Percentiles rank a stretch among this genome's conserved stretches.
These are phyloP conservation scores for Starmerella sirachaensis DNA, from an alignment of 805 yeast genomes.

Conservation along the genomic window DNA sequence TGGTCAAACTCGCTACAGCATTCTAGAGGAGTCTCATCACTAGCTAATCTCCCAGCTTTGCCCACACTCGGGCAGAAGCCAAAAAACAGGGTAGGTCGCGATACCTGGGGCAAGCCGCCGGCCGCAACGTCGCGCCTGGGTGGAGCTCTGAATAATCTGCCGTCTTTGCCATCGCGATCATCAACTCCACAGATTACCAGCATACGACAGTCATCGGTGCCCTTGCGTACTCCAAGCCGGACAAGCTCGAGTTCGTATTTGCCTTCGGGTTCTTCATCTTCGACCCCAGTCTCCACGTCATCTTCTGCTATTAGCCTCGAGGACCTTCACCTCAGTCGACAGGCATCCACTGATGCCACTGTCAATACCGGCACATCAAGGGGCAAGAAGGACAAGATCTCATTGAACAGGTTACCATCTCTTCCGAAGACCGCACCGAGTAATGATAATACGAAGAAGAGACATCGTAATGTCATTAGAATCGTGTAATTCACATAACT, in stretches of 20 bases:
- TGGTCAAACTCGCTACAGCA: too few relatives aligned
- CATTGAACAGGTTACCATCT: constrained; percentile 7
- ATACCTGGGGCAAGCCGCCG: not conserved
- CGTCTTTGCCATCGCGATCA: too few relatives aligned
- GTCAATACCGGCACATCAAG: too few relatives aligned
- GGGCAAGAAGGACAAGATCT: too few relatives aligned
- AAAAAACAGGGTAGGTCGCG: not conserved
- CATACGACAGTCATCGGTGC: too few relatives aligned
- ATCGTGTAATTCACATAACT: constrained; percentile 13
- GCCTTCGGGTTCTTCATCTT: not conserved
- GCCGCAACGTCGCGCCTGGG: not conserved
- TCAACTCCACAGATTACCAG: too few relatives aligned
- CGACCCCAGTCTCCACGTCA: not conserved
- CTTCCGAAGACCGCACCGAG: constrained; percentile 8
- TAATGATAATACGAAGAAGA: constrained; percentile 5
- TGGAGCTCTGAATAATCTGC: constrained; percentile 2
- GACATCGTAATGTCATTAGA: constrained; percentile 11
- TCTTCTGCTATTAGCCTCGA: too few relatives aligned
- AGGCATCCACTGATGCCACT: too few relatives aligned
- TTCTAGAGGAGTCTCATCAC: too few relatives aligned
- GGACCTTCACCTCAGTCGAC: too few relatives aligned
- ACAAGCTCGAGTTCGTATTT: not conserved
- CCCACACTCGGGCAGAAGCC: not conserved
- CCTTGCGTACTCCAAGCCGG: not conserved
- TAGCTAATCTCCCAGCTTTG: too few relatives aligned